These are phyloP conservation scores for Ascochyta fabae DNA, from an alignment of 2,329 filamentous ascomycete genomes.

Conservation along the genomic window DNA sequence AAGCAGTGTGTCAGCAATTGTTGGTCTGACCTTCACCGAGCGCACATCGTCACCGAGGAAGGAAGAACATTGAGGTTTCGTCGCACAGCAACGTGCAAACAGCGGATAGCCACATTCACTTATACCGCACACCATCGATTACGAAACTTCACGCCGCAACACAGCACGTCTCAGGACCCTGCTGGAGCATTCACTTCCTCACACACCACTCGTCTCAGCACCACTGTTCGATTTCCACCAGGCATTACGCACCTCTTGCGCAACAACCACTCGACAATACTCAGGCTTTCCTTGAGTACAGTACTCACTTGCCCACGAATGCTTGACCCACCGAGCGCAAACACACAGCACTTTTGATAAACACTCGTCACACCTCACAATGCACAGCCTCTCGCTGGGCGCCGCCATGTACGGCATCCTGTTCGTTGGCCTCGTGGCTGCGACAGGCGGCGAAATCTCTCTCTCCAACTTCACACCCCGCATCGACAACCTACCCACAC, in stretches of 20 bases:
- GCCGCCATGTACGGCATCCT: conserved; percentile 31
- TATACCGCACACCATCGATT: conserved; percentile 17
- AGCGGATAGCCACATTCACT: conserved; percentile 16
- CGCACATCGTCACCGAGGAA: conserved; percentile 1
- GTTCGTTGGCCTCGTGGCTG: conserved; percentile 26
- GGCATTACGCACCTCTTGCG: conserved; percentile 12
- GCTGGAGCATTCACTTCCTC: conserved; percentile 20
- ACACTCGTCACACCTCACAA: conserved; percentile 22
- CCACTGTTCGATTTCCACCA: conserved; percentile 15
- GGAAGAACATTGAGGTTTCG: background rate
- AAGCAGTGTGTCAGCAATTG: conserved; percentile 4
- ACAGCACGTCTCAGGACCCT: conserved; percentile 33
- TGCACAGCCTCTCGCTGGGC: conserved; percentile 28
- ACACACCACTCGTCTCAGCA: conserved; percentile 39
- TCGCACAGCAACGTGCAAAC: conserved; percentile 24
- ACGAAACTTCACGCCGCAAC: conserved; percentile 31
- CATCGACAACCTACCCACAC: conserved; percentile 47
- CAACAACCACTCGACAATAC: conserved; percentile 19
- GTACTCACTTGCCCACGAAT: conserved; percentile 15
- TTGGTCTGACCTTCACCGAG: conserved; percentile 4
- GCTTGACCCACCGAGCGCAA: conserved; percentile 17
- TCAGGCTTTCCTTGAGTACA: conserved; percentile 15
- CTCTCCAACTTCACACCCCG: conserved; percentile 55
- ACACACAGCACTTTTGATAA: conserved; percentile 13
- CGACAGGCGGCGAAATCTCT: conserved; percentile 46